phyloP scores from a whole-genome alignment of 257 asterid genomes.

The Capsicum rhomboideum region DNA sequence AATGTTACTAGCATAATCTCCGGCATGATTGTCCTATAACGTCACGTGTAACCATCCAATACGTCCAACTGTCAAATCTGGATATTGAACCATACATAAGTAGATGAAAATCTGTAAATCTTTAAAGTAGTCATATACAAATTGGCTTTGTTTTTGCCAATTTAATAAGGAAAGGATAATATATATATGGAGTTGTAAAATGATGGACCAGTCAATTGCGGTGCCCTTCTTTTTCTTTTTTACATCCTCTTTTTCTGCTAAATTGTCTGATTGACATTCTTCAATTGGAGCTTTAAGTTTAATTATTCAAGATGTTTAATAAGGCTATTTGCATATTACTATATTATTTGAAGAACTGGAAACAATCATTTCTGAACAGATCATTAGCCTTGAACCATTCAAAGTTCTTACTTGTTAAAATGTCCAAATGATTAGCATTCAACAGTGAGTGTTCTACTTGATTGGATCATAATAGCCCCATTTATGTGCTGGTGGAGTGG shows the following conservation, averaged over 20 bases:
- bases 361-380: not conserved
- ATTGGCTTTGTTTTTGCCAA: not conserved
- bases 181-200: not conserved
- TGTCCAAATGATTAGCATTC: not conserved
- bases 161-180: not conserved
- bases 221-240: not conserved
- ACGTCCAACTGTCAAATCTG: too few relatives aligned
- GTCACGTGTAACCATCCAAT: too few relatives aligned
- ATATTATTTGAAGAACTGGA: not conserved
- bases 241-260: not conserved
- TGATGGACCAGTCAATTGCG: not conserved
- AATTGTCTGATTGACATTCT: not conserved
- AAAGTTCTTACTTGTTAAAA: not conserved
- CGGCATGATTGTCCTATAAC: too few relatives aligned
- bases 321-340: not conserved
- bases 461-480: not conserved
- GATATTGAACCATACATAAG: not conserved
- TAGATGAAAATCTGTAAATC: not conserved
- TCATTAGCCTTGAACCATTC: not conserved
- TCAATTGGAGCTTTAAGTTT: not conserved
- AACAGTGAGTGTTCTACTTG: not conserved
- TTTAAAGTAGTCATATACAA: not conserved
- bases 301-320: not conserved
- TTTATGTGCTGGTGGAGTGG: not conserved
- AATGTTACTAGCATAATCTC: too few relatives aligned